Conservation (phyloP, 306 rosid genomes). For the Crataegus laevigata region DNA sequence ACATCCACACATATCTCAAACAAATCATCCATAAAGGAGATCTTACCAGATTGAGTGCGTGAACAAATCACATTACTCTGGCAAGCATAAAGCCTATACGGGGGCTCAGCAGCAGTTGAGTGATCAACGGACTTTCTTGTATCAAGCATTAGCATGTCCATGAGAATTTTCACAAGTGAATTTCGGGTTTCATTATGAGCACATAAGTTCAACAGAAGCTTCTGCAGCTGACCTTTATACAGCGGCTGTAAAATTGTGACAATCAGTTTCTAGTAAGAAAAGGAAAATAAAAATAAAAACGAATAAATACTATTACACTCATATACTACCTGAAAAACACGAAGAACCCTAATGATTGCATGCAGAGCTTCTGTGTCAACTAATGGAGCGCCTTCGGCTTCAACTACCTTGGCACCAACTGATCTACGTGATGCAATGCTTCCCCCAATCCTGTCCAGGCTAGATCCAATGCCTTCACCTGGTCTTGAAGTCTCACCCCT, state of each 20-base stretch:
- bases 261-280: constrained; percentile 8
- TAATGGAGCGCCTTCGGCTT: constrained; percentile 91
- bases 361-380: constrained; percentile 76
- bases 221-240: constrained; percentile 91
- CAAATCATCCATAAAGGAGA: neutral
- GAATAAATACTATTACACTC: neutral
- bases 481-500: constrained; percentile 86
- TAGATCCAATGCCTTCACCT: constrained; percentile 65
- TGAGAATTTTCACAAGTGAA: constrained; percentile 74
- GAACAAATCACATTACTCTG: constrained; percentile 87
- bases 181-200: constrained; percentile 80
- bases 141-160: constrained; percentile 82
- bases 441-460: constrained; percentile 60
- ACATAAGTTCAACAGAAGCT: constrained; percentile 87
- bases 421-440: constrained; percentile 67
- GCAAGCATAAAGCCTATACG: constrained; percentile 83
- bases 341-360: constrained; percentile 81
- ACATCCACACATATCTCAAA: neutral
- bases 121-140: constrained; percentile 48
- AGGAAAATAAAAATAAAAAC: neutral
- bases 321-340: constrained; percentile 70
- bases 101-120: constrained; percentile 42
- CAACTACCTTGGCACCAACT: constrained; percentile 64
- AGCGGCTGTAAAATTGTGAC: constrained; percentile 61
- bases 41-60: constrained; percentile 88